Evolutionary conservation across 176 grass and related monocot species (phyloP), one percentile per base, ranked within the genome.

Genomic region (Otatea glauca): DNA sequence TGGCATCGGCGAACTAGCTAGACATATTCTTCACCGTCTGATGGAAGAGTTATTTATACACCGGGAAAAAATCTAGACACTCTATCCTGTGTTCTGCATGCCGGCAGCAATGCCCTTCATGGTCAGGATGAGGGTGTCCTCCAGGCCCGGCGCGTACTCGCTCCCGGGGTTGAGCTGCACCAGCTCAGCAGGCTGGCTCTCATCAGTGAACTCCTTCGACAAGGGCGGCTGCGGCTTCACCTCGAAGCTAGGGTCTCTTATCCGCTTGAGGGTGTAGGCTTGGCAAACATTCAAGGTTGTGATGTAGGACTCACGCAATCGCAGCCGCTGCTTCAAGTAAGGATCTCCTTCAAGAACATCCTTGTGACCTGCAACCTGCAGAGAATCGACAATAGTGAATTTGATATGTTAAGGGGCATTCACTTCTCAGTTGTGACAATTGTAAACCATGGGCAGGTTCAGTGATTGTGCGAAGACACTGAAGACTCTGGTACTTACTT

Each of bases 41-140:
- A 49, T 38, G 6, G 47, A 68, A 72, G 78, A 42, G 79, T 86
- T 83, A 78, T 87, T 87, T 47, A 13, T 69, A 81, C 27, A 76
- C 61, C 37, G 9, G 53, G n/a, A 59, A 35, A 70, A 7, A 76
- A 7, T 55, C 21, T 42, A 10, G 32, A 45, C 48, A 23, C 35
- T 0, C 82, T 95, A 95, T 50, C 93, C 93, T 20, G 93, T 95
- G 82, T 95, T 95, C 81, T 95, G 93, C 93, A 95, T 95, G 65
- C 93, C 93, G 15, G 93, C 93, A 72, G 93, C 93, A 70, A 95
- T 95, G 37, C 91, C 93, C 90, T 95, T 95, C 93, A 95, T 95
- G 65, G 93, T 95, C 51, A 95, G 89, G 86, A 95, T 95, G 60
- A 95, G 89, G 20, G 93, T 95, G 74, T 95, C 93, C 83, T 95